Conservation (phyloP, 495 filamentous ascomycete species). For the Bryoglossum gracile region DNA sequence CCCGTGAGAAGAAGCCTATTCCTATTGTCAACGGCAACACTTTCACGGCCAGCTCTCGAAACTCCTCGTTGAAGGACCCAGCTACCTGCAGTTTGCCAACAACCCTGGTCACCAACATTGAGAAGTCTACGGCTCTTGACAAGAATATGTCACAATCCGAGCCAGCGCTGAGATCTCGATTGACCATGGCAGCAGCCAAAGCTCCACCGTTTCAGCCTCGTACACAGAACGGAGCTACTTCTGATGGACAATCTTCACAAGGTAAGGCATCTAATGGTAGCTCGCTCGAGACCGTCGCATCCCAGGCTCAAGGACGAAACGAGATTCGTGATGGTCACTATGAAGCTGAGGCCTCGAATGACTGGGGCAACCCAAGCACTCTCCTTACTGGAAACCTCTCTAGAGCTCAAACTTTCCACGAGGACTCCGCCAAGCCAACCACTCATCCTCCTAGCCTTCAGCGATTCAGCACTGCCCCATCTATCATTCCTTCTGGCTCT, state of each 20-base stretch:
- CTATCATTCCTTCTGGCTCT: neutral
- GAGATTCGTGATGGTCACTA: neutral
- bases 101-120: too few species aligned
- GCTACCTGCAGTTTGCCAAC: too few species aligned
- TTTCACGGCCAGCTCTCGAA: too few species aligned
- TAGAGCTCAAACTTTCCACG: constrained; percentile 12
- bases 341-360: neutral
- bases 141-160: too few species aligned
- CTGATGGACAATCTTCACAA: constrained; percentile 6
- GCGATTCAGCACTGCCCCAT: constrained; percentile 7
- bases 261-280: neutral
- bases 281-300: neutral
- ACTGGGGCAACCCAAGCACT: constrained; percentile 6
- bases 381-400: neutral
- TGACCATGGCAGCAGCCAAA: constrained; percentile 23
- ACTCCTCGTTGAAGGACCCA: too few species aligned
- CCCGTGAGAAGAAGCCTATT: too few species aligned
- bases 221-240: constrained; percentile 6
- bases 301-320: too few species aligned
- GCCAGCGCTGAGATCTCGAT: too few species aligned
- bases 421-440: neutral
- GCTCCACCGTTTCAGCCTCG: constrained; percentile 26
- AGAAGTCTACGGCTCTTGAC: too few species aligned
- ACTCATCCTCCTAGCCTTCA: neutral
- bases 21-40: too few species aligned